Percentiles rank a stretch among this genome's conserved stretches.
Evolutionary conservation across 1,284 basidiomycete species (phyloP).

Genomic region (Apiotrichum siamense): DNA sequence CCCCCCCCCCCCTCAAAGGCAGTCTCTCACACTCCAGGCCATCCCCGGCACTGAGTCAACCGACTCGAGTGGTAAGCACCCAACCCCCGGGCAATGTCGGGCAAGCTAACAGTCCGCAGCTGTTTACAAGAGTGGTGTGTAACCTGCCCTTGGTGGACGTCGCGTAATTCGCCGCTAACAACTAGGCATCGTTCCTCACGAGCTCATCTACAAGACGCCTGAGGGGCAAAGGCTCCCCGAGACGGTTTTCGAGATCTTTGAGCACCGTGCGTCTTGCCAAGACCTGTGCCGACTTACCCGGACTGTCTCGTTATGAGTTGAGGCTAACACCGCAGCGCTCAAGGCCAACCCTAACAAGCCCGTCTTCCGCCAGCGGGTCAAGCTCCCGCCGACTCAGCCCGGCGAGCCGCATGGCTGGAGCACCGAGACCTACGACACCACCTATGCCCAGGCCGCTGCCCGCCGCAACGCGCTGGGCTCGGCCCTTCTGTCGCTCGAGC

Average conservation of each 20-base stretch:
- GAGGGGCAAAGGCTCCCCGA: slow-evolving; percentile 19
- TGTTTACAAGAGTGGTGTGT: slow-evolving; percentile 6
- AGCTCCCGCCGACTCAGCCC: slow-evolving; percentile 24
- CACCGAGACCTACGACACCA: slow-evolving; percentile 30
- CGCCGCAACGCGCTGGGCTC: slow-evolving; percentile 40
- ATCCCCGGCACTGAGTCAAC: slow-evolving; percentile 28
- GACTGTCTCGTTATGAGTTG: background rate
- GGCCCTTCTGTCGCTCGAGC: slow-evolving; percentile 40
- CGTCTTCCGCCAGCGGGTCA: slow-evolving; percentile 34
- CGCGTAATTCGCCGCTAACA: background rate
- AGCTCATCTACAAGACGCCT: background rate
- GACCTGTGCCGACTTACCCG: background rate
- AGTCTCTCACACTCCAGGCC: slow-evolving; percentile 30
- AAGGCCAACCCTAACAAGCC: slow-evolving; percentile 22
- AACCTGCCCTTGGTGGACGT: background rate
- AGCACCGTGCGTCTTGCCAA: slow-evolving; percentile 33
- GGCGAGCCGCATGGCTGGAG: slow-evolving; percentile 22
- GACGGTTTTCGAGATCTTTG: slow-evolving; percentile 43
- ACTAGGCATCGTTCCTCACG: background rate
- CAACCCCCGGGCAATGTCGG: too few relatives aligned
- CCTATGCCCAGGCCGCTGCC: slow-evolving; percentile 31
- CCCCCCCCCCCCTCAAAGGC: too few relatives aligned
- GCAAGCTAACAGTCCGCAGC: background rate
- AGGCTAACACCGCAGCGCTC: background rate
- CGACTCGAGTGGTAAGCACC: slow-evolving; percentile 32